These are phyloP conservation scores for Venturiaceae sp. DNA, from an alignment of 2,329 filamentous ascomycete species.

Conservation along the genomic window DNA sequence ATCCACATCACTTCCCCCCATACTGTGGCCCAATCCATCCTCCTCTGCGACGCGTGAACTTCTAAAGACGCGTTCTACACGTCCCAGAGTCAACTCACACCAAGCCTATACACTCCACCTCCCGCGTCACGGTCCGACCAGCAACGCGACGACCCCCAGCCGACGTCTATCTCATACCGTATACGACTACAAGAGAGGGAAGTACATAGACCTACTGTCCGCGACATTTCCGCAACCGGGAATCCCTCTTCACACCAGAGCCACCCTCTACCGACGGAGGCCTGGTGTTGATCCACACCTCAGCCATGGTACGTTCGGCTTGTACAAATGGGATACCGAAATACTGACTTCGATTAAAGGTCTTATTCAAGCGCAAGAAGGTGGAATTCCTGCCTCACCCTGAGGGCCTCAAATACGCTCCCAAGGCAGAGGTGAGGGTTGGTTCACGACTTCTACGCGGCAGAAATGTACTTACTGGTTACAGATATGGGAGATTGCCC, in stretches of 20 bases:
- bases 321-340: background rate
- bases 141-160: background rate
- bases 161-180: background rate
- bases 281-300: background rate
- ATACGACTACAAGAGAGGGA: background rate
- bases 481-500: slow-evolving; percentile 84
- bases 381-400: slow-evolving; percentile 70
- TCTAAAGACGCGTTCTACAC: background rate
- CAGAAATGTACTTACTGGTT: background rate
- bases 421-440: slow-evolving; percentile 60
- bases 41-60: background rate
- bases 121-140: background rate
- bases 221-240: background rate
- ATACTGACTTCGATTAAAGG: slow-evolving; percentile 42
- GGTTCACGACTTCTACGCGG: background rate
- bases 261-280: background rate
- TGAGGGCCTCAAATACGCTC: slow-evolving; percentile 59
- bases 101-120: background rate
- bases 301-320: slow-evolving; percentile 5
- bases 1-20: background rate
- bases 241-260: background rate
- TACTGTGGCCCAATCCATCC: background rate
- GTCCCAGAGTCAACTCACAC: background rate
- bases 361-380: slow-evolving; percentile 92
- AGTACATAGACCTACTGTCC: background rate